Base-by-base conservation (phyloP, 768 basidiomycete genomes). In the Tulasnella sp. region DNA sequence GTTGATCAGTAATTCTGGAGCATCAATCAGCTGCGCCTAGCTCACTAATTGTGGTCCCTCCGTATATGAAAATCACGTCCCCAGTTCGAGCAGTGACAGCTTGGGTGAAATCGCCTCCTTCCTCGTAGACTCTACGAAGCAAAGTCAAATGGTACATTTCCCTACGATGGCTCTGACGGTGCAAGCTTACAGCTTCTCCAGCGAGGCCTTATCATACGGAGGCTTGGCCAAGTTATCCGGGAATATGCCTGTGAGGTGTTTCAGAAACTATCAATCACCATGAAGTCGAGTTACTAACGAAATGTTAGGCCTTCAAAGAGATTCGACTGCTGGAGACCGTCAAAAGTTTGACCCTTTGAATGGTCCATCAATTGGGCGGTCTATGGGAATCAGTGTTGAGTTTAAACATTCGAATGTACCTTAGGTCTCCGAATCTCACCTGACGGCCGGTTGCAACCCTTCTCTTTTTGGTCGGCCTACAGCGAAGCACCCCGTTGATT, bases 271-370 rank as follows among this genome's bases (percentile, higher is more conserved):
- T 29, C 5, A n/a, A n/a, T 16, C 39, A 22, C 26, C 1, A 32
- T 36, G 71, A 36, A 29, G 32, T 17, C 29, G 8, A 16, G 8
- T 32, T 36, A 82, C 90, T 77, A 68, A 95, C 95, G 88, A 77
- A 98, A 96, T 69, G 84, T 90, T 81, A 89, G 83, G 32, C 85
- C 90, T 16, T 86, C 81, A 76, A 98, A 93, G 19, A 97, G 78
- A 34, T 87, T 81, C 5, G 86, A 86, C 75, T 89, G 32, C 35
- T 47, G 44, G 32, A 44, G 69, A 1, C 69, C 69, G 34, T 62
- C 69, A 16, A 70, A 8, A 1, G 29, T 70, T 26, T 70, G 69
- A 17, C 69, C 69, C 0, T 44, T 17, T 47, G 69, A 62, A 16
- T 29, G 22, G 34, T 71, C 41, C 19, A 41, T 14, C 65, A 67